A percentile compares a stretch with the other conserved stretches of the same genome.
Conservation (phyloP, 1,284 basidiomycete species). For the Cutaneotrichosporon sp. region DNA sequence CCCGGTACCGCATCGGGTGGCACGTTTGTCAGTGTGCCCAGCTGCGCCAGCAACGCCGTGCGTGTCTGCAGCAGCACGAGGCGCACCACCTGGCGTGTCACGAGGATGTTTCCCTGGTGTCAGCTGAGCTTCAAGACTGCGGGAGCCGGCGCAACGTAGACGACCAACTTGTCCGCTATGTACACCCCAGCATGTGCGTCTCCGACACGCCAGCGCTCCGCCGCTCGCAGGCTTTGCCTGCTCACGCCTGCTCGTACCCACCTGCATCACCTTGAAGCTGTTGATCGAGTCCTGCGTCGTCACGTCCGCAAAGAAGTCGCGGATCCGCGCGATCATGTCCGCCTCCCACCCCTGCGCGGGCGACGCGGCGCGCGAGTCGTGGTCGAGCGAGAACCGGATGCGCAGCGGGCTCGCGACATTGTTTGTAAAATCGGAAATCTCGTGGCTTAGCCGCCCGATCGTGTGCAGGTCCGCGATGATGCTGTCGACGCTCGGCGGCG, state of each 20-base stretch:
- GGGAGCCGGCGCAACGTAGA: too few relatives aligned
- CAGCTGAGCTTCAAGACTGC: too few relatives aligned
- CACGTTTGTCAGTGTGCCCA: constrained; percentile 39
- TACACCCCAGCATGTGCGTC: too few relatives aligned
- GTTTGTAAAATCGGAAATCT: constrained; percentile 28
- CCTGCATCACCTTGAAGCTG: constrained; percentile 45
- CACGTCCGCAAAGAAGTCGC: constrained; percentile 36
- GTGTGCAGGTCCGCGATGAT: constrained; percentile 42
- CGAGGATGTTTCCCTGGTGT: constrained; percentile 43
- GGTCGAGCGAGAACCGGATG: constrained; percentile 27
- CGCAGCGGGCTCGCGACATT: constrained; percentile 33
- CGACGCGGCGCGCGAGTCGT: constrained; percentile 36
- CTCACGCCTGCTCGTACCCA: constrained; percentile 14
- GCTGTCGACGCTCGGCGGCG: constrained; percentile 33
- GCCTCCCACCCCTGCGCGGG: constrained; percentile 40
- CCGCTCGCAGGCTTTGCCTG: not conserved
- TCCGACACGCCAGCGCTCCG: too few relatives aligned
- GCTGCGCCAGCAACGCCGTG: constrained; percentile 35
- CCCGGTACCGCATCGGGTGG: constrained; percentile 31
- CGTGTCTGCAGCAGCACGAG: constrained; percentile 44
- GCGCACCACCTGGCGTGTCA: constrained; percentile 46
- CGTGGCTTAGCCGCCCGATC: constrained; percentile 37
- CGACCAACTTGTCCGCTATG: too few relatives aligned
- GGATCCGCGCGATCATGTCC: constrained; percentile 36
- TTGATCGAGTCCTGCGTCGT: constrained; percentile 34